Conservation (phyloP, 257 asterid species). For the Penstemon newberryi region DNA sequence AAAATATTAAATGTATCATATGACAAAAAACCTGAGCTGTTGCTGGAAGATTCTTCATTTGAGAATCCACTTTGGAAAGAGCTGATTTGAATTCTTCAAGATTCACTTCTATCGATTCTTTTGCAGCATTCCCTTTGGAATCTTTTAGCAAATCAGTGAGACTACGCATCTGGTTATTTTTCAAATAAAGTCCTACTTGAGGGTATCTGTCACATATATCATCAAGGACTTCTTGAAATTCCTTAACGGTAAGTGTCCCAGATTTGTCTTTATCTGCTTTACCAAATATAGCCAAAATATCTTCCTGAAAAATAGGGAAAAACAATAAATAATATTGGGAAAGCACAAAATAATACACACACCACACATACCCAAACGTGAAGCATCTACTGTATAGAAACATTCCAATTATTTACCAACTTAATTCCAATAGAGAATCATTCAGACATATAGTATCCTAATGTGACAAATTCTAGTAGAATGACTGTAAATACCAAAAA, state of each 20-base stretch:
- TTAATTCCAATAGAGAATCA: too few relatives aligned
- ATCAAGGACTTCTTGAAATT: slow-evolving; percentile 76
- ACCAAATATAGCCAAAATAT: slow-evolving; percentile 70
- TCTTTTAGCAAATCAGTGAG: slow-evolving; percentile 73
- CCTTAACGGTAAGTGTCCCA: slow-evolving; percentile 83
- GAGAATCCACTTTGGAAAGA: slow-evolving; percentile 85
- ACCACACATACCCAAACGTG: background rate
- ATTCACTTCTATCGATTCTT: slow-evolving; percentile 72
- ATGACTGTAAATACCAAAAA: too few relatives aligned
- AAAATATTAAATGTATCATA: background rate
- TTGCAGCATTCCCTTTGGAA: slow-evolving; percentile 51
- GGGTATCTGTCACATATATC: slow-evolving; percentile 94
- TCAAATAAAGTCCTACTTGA: slow-evolving; percentile 75
- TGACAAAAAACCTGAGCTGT: slow-evolving; percentile 77
- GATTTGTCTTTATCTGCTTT: slow-evolving; percentile 94
- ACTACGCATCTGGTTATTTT: slow-evolving; percentile 51
- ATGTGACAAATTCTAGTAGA: too few relatives aligned
- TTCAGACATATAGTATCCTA: too few relatives aligned
- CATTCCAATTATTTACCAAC: background rate
- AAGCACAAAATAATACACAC: background rate
- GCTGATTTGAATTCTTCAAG: slow-evolving; percentile 83
- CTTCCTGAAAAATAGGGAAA: slow-evolving; percentile 54
- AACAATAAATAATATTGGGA: background rate
- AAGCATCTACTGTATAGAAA: slow-evolving; percentile 1
- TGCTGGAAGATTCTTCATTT: slow-evolving; percentile 96